Evolutionary conservation across 805 yeast species (phyloP).

Genomic region (Candida sanyiensis): DNA sequence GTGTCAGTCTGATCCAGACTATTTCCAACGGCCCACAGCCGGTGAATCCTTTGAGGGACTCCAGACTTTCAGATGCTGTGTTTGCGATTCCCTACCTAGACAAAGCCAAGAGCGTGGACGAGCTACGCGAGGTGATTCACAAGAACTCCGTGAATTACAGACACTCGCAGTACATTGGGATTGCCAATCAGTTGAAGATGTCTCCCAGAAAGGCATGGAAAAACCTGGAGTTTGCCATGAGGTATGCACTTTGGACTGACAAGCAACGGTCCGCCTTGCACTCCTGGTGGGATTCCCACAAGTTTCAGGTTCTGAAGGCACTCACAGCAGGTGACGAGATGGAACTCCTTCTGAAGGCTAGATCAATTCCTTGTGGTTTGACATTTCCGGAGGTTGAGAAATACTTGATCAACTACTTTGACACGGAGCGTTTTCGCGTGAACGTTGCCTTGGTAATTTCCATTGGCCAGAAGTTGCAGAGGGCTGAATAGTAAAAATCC

Average conservation of each 20-base stretch:
- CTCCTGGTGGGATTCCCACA: constrained; percentile 1
- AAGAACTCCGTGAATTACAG: background rate
- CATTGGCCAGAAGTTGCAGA: background rate
- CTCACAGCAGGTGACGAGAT: background rate
- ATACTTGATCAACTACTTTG: constrained; percentile 1
- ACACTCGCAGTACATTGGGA: background rate
- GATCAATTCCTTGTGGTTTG: constrained; percentile 5
- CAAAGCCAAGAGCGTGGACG: background rate
- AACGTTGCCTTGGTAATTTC: constrained; percentile 1
- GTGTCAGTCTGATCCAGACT: background rate
- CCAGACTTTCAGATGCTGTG: constrained; percentile 3
- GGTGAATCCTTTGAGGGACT: constrained; percentile 4
- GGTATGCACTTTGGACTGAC: background rate
- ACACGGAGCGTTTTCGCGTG: constrained; percentile 6
- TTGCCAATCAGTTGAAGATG: background rate
- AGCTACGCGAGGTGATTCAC: background rate
- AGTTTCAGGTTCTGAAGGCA: background rate
- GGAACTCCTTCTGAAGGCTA: too few species aligned
- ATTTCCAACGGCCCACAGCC: background rate
- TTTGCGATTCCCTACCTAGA: constrained; percentile 3
- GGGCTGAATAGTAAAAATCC: background rate
- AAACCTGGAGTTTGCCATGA: constrained; percentile 1
- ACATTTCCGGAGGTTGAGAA: background rate
- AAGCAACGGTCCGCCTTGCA: background rate
- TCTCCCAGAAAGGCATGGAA: constrained; percentile 8